Conservation (phyloP, 176 grass and related monocot genomes). For the Zoysia pacifica region DNA sequence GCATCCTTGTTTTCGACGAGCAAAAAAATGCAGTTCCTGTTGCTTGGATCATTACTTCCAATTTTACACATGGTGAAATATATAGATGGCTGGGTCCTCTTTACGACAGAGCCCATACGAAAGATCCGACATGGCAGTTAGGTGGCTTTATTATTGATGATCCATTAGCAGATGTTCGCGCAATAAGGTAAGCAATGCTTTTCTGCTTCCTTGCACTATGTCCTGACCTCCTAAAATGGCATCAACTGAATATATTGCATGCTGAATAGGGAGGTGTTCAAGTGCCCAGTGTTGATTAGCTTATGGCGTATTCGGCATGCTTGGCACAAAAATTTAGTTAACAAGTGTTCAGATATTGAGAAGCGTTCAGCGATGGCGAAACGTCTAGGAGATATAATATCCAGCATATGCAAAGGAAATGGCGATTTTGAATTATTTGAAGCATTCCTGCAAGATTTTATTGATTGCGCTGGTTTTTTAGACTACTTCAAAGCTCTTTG, state of each 20-base stretch:
- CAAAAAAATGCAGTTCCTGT: slow-evolving; percentile 85
- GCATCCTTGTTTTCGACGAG: slow-evolving; percentile 85
- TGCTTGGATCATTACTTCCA: slow-evolving; percentile 84
- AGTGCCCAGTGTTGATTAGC: slow-evolving; percentile 82
- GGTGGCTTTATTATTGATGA: slow-evolving; percentile 95
- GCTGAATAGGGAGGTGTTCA: slow-evolving; percentile 69
- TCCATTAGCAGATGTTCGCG: slow-evolving; percentile 66
- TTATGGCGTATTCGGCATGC: slow-evolving; percentile 73
- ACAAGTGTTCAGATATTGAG: slow-evolving; percentile 67
- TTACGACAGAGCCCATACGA: slow-evolving; percentile 78
- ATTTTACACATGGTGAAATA: slow-evolving; percentile 67
- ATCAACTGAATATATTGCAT: slow-evolving; percentile 45
- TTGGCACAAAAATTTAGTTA: slow-evolving; percentile 75
- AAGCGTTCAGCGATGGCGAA: slow-evolving; percentile 52
- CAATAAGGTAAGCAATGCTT: slow-evolving; percentile 62
- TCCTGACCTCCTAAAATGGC: neutral
- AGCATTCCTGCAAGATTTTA: slow-evolving; percentile 69
- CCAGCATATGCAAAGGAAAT: slow-evolving; percentile 59
- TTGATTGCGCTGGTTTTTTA: slow-evolving; percentile 64
- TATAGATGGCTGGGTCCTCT: slow-evolving; percentile 90
- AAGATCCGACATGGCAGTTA: slow-evolving; percentile 94
- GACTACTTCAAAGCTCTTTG: slow-evolving; percentile 87
- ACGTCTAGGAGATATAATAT: slow-evolving; percentile 64
- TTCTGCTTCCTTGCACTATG: slow-evolving; percentile 25
- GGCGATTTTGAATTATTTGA: slow-evolving; percentile 66